Evolutionary conservation across 257 asterid species (phyloP).

Genomic region (Solanum habrochaites): DNA sequence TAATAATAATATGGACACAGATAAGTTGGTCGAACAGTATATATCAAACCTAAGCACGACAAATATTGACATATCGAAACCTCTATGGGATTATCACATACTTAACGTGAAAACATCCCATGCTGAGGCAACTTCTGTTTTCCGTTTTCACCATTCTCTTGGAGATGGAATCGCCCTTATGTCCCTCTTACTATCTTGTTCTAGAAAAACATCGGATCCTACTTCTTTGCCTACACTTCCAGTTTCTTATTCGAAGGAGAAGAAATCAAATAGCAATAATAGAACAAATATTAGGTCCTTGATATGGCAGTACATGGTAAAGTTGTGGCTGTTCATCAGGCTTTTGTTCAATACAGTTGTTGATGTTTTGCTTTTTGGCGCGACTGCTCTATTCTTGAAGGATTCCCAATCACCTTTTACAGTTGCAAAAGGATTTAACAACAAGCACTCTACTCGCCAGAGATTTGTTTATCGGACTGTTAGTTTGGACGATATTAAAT

Average conservation of each 20-base stretch:
- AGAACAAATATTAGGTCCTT: background rate
- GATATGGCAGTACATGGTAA: background rate
- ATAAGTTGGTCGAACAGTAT: background rate
- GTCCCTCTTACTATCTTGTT: background rate
- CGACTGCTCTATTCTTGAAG: background rate
- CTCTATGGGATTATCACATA: background rate
- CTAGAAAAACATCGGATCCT: background rate
- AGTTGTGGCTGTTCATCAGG: background rate
- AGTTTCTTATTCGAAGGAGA: background rate
- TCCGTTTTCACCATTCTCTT: background rate
- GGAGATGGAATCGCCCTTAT: background rate
- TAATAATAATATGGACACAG: background rate
- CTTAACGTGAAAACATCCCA: background rate
- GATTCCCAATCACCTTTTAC: background rate
- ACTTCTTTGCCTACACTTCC: background rate
- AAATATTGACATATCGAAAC: background rate
- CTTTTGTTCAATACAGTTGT: background rate
- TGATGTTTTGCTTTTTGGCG: background rate
- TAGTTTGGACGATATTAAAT: background rate
- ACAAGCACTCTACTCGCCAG: background rate
- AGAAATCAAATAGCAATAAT: background rate
- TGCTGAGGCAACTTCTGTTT: background rate
- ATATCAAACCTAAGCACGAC: background rate
- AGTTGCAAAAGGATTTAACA: background rate
- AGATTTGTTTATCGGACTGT: background rate